A percentile compares a stretch with the other conserved stretches of the same genome.
These are phyloP conservation scores for Boletus reticulatus DNA, from an alignment of 768 basidiomycete species.

Conservation along the genomic window DNA sequence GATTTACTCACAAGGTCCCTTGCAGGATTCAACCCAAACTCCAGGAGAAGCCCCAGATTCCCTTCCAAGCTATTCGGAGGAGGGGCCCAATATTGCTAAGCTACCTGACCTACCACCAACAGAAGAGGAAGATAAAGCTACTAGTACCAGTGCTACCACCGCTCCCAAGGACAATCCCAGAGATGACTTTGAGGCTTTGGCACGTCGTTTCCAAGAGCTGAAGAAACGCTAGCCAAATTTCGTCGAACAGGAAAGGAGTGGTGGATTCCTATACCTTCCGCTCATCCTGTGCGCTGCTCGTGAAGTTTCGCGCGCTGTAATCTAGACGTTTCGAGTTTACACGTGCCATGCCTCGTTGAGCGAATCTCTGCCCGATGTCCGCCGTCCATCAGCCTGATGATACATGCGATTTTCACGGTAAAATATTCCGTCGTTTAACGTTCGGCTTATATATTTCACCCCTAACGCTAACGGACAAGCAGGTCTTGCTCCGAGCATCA, in stretches of 20 bases:
- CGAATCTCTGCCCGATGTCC: slow-evolving; percentile 7
- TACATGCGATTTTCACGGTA: neutral
- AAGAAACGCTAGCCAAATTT: slow-evolving; percentile 63
- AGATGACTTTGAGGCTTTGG: slow-evolving; percentile 74
- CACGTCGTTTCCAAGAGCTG: slow-evolving; percentile 80
- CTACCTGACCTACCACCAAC: slow-evolving; percentile 52
- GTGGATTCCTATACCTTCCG: slow-evolving; percentile 2
- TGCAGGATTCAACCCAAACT: slow-evolving; percentile 8
- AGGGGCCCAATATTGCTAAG: slow-evolving; percentile 30
- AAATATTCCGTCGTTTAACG: neutral
- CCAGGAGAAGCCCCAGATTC: slow-evolving; percentile 11
- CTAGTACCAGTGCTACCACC: neutral
- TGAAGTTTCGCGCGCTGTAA: slow-evolving; percentile 10
- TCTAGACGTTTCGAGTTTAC: slow-evolving; percentile 5
- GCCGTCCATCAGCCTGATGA: slow-evolving; percentile 11
- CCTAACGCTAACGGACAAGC: neutral
- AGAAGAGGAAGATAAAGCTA: slow-evolving; percentile 40
- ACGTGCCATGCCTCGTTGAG: slow-evolving; percentile 5
- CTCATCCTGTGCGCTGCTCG: neutral
- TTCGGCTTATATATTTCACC: neutral
- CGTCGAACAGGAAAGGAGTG: neutral
- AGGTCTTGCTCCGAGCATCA: too few relatives aligned
- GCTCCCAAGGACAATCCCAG: slow-evolving; percentile 32
- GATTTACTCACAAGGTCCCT: slow-evolving; percentile 2
- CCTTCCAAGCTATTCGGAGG: slow-evolving; percentile 30